Conservation (phyloP, 495 filamentous ascomycete genomes). For the Penicillium simplicissimum region DNA sequence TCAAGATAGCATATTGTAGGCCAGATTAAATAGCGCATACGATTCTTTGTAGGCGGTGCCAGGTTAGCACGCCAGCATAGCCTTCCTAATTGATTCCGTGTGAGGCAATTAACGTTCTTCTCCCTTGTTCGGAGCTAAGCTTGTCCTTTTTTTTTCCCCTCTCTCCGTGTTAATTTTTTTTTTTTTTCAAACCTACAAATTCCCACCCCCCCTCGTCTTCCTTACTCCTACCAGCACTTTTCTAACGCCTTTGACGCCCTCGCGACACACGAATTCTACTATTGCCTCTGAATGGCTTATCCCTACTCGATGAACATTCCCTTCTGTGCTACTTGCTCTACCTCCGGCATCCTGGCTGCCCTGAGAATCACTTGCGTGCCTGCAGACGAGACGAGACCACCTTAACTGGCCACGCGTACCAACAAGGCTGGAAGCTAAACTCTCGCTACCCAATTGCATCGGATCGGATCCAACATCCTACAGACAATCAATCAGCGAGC, state of each 20-base stretch:
- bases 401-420: not conserved
- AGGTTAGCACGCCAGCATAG: not conserved
- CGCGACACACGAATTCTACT: not conserved
- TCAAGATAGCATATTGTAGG: not conserved
- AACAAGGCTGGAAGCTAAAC: not conserved
- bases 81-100: not conserved
- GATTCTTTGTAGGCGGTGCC: not conserved
- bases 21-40: not conserved
- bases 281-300: not conserved
- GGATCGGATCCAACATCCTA: constrained; percentile 1
- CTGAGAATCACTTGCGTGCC: not conserved
- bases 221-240: not conserved
- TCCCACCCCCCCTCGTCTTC: not conserved
- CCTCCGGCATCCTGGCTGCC: not conserved
- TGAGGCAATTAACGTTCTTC: not conserved
- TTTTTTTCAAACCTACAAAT: not conserved
- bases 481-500: not conserved
- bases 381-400: not conserved
- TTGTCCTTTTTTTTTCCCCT: not conserved
- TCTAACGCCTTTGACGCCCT: not conserved
- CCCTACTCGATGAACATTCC: not conserved
- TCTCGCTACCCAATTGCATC: not conserved
- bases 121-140: not conserved
- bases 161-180: not conserved
- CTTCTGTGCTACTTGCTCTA: not conserved